phyloP scores from a whole-genome alignment of 805 yeast species.

The Yarrowia divulgata region DNA sequence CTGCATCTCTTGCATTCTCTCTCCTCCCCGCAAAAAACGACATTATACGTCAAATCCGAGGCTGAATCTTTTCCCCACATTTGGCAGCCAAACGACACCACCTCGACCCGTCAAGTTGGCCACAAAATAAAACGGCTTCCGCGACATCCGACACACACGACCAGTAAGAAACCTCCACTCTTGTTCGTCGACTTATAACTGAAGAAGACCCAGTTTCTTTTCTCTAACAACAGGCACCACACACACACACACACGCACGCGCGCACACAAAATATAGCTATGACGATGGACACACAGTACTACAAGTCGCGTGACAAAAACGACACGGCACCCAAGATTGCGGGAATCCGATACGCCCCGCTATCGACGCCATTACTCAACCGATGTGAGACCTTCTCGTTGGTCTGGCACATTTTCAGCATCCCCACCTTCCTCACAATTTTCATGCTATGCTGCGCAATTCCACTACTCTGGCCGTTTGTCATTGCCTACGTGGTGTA shows the following conservation, averaged over 20 bases:
- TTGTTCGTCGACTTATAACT: neutral
- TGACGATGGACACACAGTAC: conserved; percentile 33
- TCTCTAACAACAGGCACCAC: conserved; percentile 20
- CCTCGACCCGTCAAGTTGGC: conserved; percentile 9
- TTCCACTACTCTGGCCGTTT: conserved; percentile 71
- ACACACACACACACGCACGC: neutral
- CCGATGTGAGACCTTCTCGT: conserved; percentile 70
- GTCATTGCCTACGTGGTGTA: conserved; percentile 70
- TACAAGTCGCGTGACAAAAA: conserved; percentile 34
- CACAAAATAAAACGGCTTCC: neutral
- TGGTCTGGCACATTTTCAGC: conserved; percentile 76
- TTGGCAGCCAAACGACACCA: conserved; percentile 2
- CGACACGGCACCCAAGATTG: conserved; percentile 22
- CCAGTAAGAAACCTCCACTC: neutral
- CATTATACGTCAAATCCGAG: neutral
- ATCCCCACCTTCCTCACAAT: conserved; percentile 58
- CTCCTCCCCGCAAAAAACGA: neutral
- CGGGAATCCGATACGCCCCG: conserved; percentile 41
- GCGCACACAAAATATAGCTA: neutral
- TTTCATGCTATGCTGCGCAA: conserved; percentile 65
- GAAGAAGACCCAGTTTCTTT: neutral
- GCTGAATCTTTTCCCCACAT: conserved; percentile 5
- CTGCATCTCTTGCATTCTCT: neutral
- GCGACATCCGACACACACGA: neutral
- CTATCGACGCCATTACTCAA: conserved; percentile 48